Conservation (phyloP, 768 basidiomycete species). For the Leccinellum albellum region DNA sequence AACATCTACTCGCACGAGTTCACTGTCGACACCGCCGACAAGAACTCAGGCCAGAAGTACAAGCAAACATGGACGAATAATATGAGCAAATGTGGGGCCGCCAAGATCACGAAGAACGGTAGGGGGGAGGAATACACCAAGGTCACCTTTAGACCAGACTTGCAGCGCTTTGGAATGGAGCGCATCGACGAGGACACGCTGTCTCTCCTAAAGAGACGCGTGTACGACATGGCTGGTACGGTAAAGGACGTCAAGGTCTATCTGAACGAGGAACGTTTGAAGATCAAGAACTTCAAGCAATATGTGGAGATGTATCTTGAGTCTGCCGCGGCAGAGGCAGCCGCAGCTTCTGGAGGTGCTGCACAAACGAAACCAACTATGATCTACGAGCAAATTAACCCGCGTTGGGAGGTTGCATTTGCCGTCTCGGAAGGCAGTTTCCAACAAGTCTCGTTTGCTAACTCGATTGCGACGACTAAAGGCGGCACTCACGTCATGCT, state of each 20-base stretch:
- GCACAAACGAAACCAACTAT: constrained; percentile 71
- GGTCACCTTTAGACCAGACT: constrained; percentile 90
- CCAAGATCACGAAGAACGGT: constrained; percentile 90
- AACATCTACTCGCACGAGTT: constrained; percentile 98
- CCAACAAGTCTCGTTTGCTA: constrained; percentile 96
- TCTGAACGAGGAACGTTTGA: constrained; percentile 87
- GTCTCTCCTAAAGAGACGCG: constrained; percentile 85
- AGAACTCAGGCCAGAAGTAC: constrained; percentile 82
- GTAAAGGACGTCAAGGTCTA: constrained; percentile 90
- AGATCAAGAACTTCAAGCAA: constrained; percentile 93
- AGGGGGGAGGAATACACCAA: constrained; percentile 89
- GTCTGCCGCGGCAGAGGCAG: constrained; percentile 67
- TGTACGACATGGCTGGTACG: constrained; percentile 97
- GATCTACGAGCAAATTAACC: constrained; percentile 75
- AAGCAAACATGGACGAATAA: constrained; percentile 93
- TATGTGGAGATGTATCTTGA: constrained; percentile 93
- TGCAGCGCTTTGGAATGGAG: constrained; percentile 89
- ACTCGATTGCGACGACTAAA: constrained; percentile 94
- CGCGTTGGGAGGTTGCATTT: constrained; percentile 94
- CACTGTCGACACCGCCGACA: constrained; percentile 93
- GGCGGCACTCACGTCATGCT: constrained; percentile 90
- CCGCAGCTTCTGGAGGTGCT: constrained; percentile 73
- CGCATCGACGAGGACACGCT: constrained; percentile 88
- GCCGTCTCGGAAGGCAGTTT: constrained; percentile 89
- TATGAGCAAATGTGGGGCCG: constrained; percentile 82